These are phyloP conservation scores for Cladobotryum protrusum DNA, from an alignment of 2,329 filamentous ascomycete species.

Conservation along the genomic window DNA sequence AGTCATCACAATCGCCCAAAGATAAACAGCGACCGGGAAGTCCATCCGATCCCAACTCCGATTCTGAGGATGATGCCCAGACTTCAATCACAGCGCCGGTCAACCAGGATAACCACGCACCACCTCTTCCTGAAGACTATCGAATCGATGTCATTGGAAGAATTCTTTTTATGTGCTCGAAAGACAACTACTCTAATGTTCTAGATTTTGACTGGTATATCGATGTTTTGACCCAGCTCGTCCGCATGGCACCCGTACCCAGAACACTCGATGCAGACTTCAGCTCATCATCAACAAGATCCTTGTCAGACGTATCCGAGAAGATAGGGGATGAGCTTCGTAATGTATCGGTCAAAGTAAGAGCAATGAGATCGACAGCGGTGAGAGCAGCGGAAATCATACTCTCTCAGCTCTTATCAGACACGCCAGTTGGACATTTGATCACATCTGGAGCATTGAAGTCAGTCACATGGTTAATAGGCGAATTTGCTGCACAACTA, in stretches of 20 bases:
- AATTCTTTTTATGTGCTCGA: conserved; percentile 83
- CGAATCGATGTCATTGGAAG: conserved; percentile 73
- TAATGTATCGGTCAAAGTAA: conserved; percentile 87
- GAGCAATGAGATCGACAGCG: conserved; percentile 72
- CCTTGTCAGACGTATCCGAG: conserved; percentile 49
- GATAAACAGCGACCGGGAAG: conserved; percentile 37
- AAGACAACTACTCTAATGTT: conserved; percentile 79
- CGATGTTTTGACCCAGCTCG: conserved; percentile 77
- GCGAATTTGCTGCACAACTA: conserved; percentile 76
- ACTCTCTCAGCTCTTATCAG: conserved; percentile 49
- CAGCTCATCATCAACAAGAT: conserved; percentile 21
- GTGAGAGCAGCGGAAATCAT: conserved; percentile 78
- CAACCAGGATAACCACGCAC: conserved; percentile 34
- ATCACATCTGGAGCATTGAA: conserved; percentile 62
- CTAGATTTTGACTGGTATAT: conserved; percentile 97
- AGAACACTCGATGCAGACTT: conserved; percentile 33
- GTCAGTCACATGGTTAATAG: conserved; percentile 76
- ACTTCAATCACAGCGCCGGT: conserved; percentile 32
- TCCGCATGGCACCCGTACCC: conserved; percentile 60
- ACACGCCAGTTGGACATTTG: conserved; percentile 48
- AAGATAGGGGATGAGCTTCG: conserved; percentile 79
- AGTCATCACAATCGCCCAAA: conserved; percentile 50
- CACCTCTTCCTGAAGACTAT: conserved; percentile 79
- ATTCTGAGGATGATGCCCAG: conserved; percentile 48
- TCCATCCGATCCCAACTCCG: conserved; percentile 39